Conservation (phyloP, 768 basidiomycete species). For the Mycena maculata region DNA sequence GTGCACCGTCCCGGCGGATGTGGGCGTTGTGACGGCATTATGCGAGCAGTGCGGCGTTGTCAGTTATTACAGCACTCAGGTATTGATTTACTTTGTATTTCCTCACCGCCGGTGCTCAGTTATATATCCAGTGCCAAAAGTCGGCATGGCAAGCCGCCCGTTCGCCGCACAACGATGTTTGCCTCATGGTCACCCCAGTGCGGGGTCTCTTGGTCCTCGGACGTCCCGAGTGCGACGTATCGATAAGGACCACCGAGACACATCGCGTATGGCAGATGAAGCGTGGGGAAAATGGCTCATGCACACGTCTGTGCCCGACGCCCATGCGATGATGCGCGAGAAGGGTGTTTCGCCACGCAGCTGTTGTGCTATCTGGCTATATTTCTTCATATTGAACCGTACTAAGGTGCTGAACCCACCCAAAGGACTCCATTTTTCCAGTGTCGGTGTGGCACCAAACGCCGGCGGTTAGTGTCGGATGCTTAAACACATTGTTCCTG, state of each 20-base stretch:
- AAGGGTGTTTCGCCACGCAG: not conserved
- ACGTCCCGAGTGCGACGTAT: not conserved
- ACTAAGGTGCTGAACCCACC: not conserved
- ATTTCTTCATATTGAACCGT: not conserved
- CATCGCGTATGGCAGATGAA: not conserved
- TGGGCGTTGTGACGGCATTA: not conserved
- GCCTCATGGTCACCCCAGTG: not conserved
- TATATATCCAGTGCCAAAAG: not conserved
- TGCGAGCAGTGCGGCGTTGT: constrained; percentile 5
- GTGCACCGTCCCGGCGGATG: not conserved
- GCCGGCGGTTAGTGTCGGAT: not conserved
- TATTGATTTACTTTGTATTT: not conserved
- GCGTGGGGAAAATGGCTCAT: not conserved
- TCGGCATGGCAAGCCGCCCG: not conserved
- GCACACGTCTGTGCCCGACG: not conserved
- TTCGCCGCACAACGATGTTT: constrained; percentile 10
- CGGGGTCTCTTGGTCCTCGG: not conserved
- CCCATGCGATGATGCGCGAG: not conserved
- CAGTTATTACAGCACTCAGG: constrained; percentile 1
- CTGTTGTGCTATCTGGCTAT: constrained; percentile 7
- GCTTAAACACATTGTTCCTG: not conserved
- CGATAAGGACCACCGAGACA: not conserved
- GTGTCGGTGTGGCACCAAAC: not conserved
- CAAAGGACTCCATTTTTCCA: not conserved
- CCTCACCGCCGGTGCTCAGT: not conserved